Evolutionary conservation across 2,329 filamentous ascomycete species (phyloP).

Genomic region (Calonectria pseudoreteaudii): DNA sequence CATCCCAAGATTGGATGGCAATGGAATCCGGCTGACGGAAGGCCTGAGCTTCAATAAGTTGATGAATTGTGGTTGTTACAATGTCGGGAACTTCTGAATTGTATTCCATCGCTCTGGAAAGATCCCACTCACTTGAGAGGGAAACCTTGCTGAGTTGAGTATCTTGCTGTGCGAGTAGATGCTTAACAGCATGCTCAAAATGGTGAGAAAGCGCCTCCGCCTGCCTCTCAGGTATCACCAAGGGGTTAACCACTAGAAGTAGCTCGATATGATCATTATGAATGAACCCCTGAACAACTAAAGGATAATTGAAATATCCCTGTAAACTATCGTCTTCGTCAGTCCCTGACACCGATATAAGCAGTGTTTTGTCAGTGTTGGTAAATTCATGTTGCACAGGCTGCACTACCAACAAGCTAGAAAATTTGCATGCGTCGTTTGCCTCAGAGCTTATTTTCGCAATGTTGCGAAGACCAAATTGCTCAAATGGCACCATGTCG

Average conservation of each 20-base stretch:
- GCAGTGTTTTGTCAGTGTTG: constrained; percentile 34
- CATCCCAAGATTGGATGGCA: constrained; percentile 40
- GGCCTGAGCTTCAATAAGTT: constrained; percentile 25
- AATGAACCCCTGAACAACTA: background rate
- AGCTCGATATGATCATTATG: background rate
- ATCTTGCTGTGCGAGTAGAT: background rate
- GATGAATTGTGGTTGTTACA: constrained; percentile 29
- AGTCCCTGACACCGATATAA: background rate
- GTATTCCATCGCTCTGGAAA: background rate
- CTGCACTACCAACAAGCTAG: constrained; percentile 20
- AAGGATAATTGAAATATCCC: background rate
- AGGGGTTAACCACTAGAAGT: background rate
- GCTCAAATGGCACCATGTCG: constrained; percentile 30
- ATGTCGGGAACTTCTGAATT: background rate
- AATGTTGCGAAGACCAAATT: constrained; percentile 34
- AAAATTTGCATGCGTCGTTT: constrained; percentile 16
- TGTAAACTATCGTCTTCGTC: background rate
- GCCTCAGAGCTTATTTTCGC: constrained; percentile 18
- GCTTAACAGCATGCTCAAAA: background rate
- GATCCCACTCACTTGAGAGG: background rate
- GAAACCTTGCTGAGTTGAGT: background rate
- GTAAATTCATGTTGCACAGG: constrained; percentile 10
- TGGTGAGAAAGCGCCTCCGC: background rate
- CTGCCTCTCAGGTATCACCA: background rate
- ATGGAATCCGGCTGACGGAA: constrained; percentile 16